These are phyloP conservation scores for Scleroderma citrinum DNA, from an alignment of 768 basidiomycete genomes.

Conservation along the genomic window DNA sequence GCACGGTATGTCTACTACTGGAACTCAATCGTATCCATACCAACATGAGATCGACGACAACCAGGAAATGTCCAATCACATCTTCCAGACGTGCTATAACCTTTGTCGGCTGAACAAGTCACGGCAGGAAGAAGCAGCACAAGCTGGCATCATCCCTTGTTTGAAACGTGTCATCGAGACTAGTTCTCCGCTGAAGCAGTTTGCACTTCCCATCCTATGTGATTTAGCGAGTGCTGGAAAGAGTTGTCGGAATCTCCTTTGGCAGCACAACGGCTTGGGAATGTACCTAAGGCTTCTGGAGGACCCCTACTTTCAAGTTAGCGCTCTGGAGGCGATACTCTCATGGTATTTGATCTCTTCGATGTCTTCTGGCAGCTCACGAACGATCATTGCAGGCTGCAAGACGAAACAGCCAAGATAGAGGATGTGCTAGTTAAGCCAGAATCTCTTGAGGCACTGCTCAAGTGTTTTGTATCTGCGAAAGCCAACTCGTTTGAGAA, in stretches of 20 bases:
- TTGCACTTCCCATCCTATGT: conserved; percentile 93
- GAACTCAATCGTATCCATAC: not conserved
- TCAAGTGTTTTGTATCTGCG: conserved; percentile 75
- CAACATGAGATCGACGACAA: not conserved
- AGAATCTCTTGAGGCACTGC: conserved; percentile 57
- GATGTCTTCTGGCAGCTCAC: not conserved
- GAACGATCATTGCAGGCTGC: conserved; percentile 54
- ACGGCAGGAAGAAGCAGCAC: conserved; percentile 94
- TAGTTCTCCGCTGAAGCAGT: conserved; percentile 91
- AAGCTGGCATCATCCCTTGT: conserved; percentile 90
- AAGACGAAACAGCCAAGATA: conserved; percentile 91
- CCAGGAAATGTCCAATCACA: conserved; percentile 95
- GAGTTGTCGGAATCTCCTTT: conserved; percentile 80
- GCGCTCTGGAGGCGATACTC: conserved; percentile 82
- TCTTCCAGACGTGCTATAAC: conserved; percentile 97
- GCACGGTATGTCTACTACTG: conserved; percentile 51
- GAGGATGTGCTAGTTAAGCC: conserved; percentile 80
- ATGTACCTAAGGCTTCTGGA: conserved; percentile 75
- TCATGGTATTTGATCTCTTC: conserved; percentile 54
- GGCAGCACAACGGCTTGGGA: conserved; percentile 88
- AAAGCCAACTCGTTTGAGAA: conserved; percentile 92
- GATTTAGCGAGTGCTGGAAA: conserved; percentile 95
- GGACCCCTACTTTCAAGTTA: conserved; percentile 90
- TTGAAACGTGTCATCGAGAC: conserved; percentile 85
- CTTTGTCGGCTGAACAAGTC: conserved; percentile 92